phyloP scores from a whole-genome alignment of 768 basidiomycete genomes.

The Tylopilus balloui region DNA sequence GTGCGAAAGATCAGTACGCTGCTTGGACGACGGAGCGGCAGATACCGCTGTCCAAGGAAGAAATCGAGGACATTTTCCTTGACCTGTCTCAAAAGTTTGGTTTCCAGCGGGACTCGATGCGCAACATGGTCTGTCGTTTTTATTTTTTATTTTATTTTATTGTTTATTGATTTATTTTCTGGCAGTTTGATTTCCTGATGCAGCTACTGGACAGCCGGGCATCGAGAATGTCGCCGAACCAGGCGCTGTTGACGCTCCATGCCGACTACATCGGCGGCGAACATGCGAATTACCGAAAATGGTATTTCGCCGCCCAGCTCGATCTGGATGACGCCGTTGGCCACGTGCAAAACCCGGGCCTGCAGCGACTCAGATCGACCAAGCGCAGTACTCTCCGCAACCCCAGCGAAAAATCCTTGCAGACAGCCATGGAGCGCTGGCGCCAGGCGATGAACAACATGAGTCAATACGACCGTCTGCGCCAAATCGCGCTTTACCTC shows the following conservation, averaged over 20 bases:
- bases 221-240: conserved; percentile 94
- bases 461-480: conserved; percentile 95
- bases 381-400: conserved; percentile 55
- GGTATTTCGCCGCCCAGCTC: conserved; percentile 99
- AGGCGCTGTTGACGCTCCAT: conserved; percentile 91
- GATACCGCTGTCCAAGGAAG: conserved; percentile 98
- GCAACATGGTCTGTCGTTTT: conserved; percentile 74
- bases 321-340: conserved; percentile 98
- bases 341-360: conserved; percentile 84
- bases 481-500: conserved; percentile 93
- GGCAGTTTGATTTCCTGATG: conserved; percentile 95
- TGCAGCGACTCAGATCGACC: conserved; percentile 76
- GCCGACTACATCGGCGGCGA: conserved; percentile 99
- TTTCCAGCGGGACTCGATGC: conserved; percentile 92
- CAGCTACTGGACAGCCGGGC: conserved; percentile 94
- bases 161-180: background rate
- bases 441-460: conserved; percentile 97
- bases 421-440: conserved; percentile 88
- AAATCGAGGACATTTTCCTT: conserved; percentile 97
- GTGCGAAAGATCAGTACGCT: conserved; percentile 80
- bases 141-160: conserved; percentile 11
- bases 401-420: conserved; percentile 58
- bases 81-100: conserved; percentile 99
- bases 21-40: conserved; percentile 91
- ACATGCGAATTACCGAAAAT: conserved; percentile 98